Conservation (phyloP, 202 grass and related monocot genomes). For the Eragrostis tef region DNA sequence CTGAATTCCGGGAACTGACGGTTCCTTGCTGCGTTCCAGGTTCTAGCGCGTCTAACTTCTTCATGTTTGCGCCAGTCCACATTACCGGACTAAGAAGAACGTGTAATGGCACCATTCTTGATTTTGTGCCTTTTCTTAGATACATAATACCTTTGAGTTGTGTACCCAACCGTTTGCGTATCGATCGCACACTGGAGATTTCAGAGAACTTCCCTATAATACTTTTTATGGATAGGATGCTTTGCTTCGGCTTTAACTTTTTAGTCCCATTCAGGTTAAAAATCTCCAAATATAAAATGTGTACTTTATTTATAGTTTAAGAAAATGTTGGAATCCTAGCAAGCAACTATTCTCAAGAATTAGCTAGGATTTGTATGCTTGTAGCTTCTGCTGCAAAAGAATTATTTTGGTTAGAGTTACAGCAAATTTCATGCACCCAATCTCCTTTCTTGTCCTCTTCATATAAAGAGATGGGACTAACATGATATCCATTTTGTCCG, state of each 20-base stretch:
- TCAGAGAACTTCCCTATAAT: not conserved
- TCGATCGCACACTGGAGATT: not conserved
- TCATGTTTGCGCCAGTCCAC: not conserved
- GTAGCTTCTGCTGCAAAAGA: not conserved
- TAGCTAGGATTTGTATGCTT: not conserved
- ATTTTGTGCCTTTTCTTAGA: not conserved
- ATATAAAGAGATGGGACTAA: not conserved
- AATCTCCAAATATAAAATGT: not conserved
- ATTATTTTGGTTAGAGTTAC: not conserved
- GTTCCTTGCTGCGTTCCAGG: not conserved
- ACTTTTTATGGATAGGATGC: not conserved
- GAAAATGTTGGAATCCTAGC: not conserved
- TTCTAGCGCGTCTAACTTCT: not conserved
- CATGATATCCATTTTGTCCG: constrained; percentile 5
- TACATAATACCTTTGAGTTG: too few relatives aligned
- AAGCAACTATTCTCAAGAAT: not conserved
- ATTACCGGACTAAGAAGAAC: not conserved
- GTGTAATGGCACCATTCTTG: not conserved
- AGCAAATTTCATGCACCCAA: not conserved
- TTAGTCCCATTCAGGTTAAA: not conserved
- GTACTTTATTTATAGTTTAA: not conserved
- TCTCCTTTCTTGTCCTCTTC: not conserved
- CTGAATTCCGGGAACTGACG: not conserved
- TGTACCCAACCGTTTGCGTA: not conserved
- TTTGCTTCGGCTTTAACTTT: constrained; percentile 3